These are phyloP conservation scores for Talaromyces liani DNA, from an alignment of 495 filamentous ascomycete genomes.

Conservation along the genomic window DNA sequence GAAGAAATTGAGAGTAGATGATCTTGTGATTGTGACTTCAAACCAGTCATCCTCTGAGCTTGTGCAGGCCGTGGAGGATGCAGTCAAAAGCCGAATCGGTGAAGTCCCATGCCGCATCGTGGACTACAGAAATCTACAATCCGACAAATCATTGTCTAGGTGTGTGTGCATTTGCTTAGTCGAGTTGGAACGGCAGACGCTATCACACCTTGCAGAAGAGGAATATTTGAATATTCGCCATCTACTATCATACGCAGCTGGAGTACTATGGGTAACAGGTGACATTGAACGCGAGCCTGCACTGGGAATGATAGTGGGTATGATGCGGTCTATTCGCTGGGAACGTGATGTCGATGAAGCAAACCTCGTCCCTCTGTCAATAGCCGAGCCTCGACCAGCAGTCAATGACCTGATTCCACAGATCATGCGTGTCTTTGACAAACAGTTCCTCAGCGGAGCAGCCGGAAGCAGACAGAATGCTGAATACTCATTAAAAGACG, in stretches of 20 bases:
- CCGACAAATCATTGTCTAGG: not conserved
- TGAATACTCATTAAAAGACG: conserved; percentile 17
- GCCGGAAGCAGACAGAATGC: conserved; percentile 14
- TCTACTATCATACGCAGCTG: not conserved
- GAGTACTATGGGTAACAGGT: conserved; percentile 34
- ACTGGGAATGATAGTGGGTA: conserved; percentile 16
- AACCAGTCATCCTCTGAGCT: not conserved
- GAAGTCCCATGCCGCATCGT: not conserved
- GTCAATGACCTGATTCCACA: not conserved
- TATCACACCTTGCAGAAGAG: conserved; percentile 20
- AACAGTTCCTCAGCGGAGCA: conserved; percentile 14
- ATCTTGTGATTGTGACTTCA: not conserved
- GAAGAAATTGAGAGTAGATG: not conserved
- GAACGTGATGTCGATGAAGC: conserved; percentile 20
- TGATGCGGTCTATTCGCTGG: conserved; percentile 22
- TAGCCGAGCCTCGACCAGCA: conserved; percentile 5
- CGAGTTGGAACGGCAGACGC: conserved; percentile 3
- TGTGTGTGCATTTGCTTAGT: not conserved
- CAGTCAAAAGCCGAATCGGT: not conserved
- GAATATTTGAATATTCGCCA: conserved; percentile 22
- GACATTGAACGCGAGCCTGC: not conserved
- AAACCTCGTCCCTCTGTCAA: conserved; percentile 17
- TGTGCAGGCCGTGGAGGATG: not conserved
- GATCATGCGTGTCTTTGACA: conserved; percentile 12
- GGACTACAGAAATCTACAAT: not conserved